These are phyloP conservation scores for Thelonectria blattea DNA, from an alignment of 2,329 filamentous ascomycete species.

Conservation along the genomic window DNA sequence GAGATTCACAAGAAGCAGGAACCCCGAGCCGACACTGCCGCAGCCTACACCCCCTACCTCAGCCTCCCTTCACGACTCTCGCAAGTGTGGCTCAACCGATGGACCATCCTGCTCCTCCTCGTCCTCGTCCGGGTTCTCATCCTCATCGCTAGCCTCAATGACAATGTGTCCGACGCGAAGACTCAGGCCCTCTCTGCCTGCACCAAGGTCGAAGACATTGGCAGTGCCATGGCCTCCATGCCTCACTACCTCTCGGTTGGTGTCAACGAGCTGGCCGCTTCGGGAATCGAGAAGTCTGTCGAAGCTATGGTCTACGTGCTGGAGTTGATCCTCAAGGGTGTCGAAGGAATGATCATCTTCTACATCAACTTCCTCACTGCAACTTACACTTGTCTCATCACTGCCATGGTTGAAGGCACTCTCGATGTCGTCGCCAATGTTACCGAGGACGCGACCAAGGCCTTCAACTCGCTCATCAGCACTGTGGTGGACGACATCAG, in stretches of 20 bases:
- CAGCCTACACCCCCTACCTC: conserved; percentile 86
- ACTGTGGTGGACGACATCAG: conserved; percentile 66
- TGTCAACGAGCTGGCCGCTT: conserved; percentile 84
- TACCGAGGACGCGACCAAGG: conserved; percentile 58
- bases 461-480: conserved; percentile 57
- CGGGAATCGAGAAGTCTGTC: conserved; percentile 80
- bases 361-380: conserved; percentile 89
- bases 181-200: conserved; percentile 86
- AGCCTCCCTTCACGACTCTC: conserved; percentile 88
- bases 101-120: conserved; percentile 88
- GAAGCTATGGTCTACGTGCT: conserved; percentile 81
- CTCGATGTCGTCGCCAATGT: conserved; percentile 68
- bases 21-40: conserved; percentile 61
- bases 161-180: conserved; percentile 78
- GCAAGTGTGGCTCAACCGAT: conserved; percentile 96
- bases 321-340: conserved; percentile 77
- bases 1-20: conserved; percentile 41
- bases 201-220: conserved; percentile 88
- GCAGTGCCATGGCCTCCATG: conserved; percentile 97
- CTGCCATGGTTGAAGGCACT: conserved; percentile 79
- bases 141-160: conserved; percentile 73
- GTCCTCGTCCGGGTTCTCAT: conserved; percentile 83
- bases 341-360: conserved; percentile 89
- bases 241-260: conserved; percentile 91
- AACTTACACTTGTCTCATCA: conserved; percentile 89